A percentile compares a stretch with the other conserved stretches of the same genome.
Evolutionary conservation across 2,329 filamentous ascomycete genomes (phyloP).

Genomic region (Aspergillus neotritici): DNA sequence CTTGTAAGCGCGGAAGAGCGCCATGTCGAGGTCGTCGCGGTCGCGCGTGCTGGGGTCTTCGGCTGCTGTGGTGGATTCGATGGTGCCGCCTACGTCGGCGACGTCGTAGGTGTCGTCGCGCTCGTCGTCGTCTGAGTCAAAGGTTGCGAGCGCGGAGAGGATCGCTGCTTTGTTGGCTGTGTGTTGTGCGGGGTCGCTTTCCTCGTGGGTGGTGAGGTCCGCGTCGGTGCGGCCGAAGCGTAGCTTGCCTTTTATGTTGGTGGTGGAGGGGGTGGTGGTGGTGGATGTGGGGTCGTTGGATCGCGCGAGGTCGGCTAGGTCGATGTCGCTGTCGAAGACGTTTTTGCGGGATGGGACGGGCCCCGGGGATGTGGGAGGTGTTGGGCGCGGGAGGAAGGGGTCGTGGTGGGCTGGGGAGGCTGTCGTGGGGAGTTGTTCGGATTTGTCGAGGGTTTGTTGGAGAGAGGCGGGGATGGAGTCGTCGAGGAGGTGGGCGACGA

Average conservation of each 20-base stretch:
- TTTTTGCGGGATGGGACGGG: conserved; percentile 53
- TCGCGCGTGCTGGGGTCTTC: conserved; percentile 48
- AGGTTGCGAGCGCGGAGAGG: conserved; percentile 76
- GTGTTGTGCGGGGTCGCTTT: conserved; percentile 56
- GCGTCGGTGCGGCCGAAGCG: conserved; percentile 69
- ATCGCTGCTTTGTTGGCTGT: conserved; percentile 79
- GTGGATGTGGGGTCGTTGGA: conserved; percentile 30
- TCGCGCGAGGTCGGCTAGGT: conserved; percentile 65
- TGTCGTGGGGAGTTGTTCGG: conserved; percentile 45
- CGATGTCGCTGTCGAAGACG: conserved; percentile 68
- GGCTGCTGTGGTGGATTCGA: conserved; percentile 55
- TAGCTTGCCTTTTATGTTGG: conserved; percentile 48
- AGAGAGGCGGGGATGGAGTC: conserved; percentile 67
- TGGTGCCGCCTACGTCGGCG: conserved; percentile 82
- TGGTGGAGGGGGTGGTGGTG: not conserved
- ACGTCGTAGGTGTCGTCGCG: conserved; percentile 94
- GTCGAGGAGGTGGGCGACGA: conserved; percentile 76
- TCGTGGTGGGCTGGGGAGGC: conserved; percentile 51
- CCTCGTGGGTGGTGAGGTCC: conserved; percentile 61
- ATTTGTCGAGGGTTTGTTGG: conserved; percentile 53
- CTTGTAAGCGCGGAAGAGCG: conserved; percentile 67
- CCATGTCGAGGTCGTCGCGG: conserved; percentile 56
- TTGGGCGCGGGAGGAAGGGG: conserved; percentile 51
- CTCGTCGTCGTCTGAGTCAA: conserved; percentile 93
- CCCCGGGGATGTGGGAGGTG: conserved; percentile 29